Base-by-base conservation (phyloP, 1,284 basidiomycete species). In the Meripilus lineatus region DNA sequence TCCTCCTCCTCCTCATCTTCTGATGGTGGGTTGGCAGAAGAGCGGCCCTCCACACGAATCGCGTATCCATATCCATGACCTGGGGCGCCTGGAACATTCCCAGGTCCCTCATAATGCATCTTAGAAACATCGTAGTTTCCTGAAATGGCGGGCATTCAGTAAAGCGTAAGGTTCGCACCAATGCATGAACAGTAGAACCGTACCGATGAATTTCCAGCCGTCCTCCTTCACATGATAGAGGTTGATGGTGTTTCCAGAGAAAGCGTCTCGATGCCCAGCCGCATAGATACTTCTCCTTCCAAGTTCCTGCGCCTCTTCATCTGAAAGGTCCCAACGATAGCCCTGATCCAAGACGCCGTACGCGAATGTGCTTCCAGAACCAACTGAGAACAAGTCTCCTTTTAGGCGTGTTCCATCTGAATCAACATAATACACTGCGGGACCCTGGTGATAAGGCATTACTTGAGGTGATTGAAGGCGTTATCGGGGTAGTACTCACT, bases 271-370 rank as follows among this genome's bases (percentile, higher is more conserved):
- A 65, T 99, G 95, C 47, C 93, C 92, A 37, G 96, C 96, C 35
- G 95, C 96, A 55, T 96, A 94, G 63, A 99, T 99, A 55, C 92
- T 94, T 54, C 95, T 74, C 60, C 93, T 72, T 10, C 90, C 96
- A 25, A 99, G 82, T 61, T 99, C 96, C 61, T 93, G 87, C 1
- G 96, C 96, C 54, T 98, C 96, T 50, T 85, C 93, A 52, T 93
- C 92, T 11, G 85, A 81, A 44, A 99, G 70, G 61, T 99, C 93
- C 89, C 91, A 99, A 47, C 72, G 80, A 69, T 98, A 98, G 2
- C 87, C 93, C 67, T 97, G 94, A 66, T 99, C 96, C 33, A 99
- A 78, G 3, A 99, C 93, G 77, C 95, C 95, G 59, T 99, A 99
- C 4, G 96, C 96, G 58, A 95, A 98, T 1, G 96, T 99, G 59